Evolutionary conservation across 2,329 filamentous ascomycete genomes (phyloP).

Genomic region (Botrytis fabae): DNA sequence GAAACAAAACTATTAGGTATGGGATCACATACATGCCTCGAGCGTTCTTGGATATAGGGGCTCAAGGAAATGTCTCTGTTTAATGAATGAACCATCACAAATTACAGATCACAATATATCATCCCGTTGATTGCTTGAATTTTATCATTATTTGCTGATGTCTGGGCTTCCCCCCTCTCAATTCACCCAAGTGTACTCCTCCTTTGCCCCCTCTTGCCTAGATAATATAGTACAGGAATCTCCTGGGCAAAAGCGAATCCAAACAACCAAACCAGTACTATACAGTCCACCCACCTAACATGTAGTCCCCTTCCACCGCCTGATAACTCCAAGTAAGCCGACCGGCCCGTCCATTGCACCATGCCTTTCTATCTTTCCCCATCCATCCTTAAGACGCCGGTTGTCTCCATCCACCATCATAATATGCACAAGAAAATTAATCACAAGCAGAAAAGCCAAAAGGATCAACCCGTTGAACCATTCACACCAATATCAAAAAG

Average conservation of each 20-base stretch:
- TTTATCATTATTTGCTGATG: not conserved
- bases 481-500: slow-evolving; percentile 32
- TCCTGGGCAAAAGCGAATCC: not conserved
- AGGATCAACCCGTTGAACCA: not conserved
- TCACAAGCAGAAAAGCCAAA: too few relatives aligned
- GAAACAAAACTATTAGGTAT: not conserved
- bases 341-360: slow-evolving; percentile 1
- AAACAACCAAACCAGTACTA: not conserved
- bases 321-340: not conserved
- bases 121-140: not conserved
- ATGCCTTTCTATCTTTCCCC: not conserved
- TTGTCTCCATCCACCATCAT: not conserved
- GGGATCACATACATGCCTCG: not conserved
- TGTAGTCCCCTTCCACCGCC: too few relatives aligned
- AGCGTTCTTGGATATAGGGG: not conserved
- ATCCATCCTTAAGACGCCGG: not conserved
- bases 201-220: not conserved
- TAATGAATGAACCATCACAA: not conserved
- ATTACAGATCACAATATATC: not conserved
- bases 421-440: not conserved
- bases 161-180: not conserved
- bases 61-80: not conserved
- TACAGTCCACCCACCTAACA: not conserved
- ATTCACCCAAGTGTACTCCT: too few relatives aligned
- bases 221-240: not conserved